These are phyloP conservation scores for Wickerhamomyces pijperi DNA, from an alignment of 805 yeast genomes.

Conservation along the genomic window DNA sequence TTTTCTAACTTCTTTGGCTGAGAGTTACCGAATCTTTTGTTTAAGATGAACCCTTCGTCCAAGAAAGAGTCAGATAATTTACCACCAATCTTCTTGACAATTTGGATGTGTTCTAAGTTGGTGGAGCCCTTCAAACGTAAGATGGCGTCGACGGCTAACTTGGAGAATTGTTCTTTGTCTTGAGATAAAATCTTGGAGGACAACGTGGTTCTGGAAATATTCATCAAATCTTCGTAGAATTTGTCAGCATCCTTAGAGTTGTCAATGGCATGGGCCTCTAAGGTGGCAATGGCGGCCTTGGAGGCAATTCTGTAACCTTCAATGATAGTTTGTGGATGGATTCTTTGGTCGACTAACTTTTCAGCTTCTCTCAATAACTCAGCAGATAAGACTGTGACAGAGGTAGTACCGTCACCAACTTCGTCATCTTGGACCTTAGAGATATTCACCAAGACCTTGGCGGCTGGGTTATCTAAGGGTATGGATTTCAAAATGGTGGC, in stretches of 20 bases:
- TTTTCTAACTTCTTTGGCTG: slow-evolving; percentile 81
- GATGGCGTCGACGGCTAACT: slow-evolving; percentile 89
- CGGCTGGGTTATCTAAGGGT: slow-evolving; percentile 96
- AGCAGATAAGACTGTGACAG: slow-evolving; percentile 85
- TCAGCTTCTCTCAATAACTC: slow-evolving; percentile 93
- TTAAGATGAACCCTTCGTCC: slow-evolving; percentile 91
- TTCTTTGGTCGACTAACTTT: slow-evolving; percentile 78
- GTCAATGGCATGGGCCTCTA: slow-evolving; percentile 69
- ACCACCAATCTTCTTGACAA: slow-evolving; percentile 91
- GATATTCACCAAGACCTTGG: slow-evolving; percentile 87
- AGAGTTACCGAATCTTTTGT: slow-evolving; percentile 85
- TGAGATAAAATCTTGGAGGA: slow-evolving; percentile 92
- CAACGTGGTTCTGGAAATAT: slow-evolving; percentile 87
- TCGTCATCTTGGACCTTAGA: slow-evolving; percentile 97
- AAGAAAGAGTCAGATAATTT: slow-evolving; percentile 81
- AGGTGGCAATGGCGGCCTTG: slow-evolving; percentile 72
- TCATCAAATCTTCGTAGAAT: slow-evolving; percentile 61
- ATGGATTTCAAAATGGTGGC: slow-evolving; percentile 92
- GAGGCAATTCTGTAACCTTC: slow-evolving; percentile 91
- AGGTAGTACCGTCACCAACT: slow-evolving; percentile 97
- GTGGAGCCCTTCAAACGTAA: slow-evolving; percentile 81
- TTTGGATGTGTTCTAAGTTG: slow-evolving; percentile 86
- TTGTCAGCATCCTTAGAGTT: slow-evolving; percentile 63
- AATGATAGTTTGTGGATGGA: slow-evolving; percentile 96
- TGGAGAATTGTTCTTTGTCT: slow-evolving; percentile 82